Percentiles rank a stretch among this genome's conserved stretches.
Evolutionary conservation across 2,329 filamentous ascomycete genomes (phyloP).

Genomic region (Dothistroma pini): DNA sequence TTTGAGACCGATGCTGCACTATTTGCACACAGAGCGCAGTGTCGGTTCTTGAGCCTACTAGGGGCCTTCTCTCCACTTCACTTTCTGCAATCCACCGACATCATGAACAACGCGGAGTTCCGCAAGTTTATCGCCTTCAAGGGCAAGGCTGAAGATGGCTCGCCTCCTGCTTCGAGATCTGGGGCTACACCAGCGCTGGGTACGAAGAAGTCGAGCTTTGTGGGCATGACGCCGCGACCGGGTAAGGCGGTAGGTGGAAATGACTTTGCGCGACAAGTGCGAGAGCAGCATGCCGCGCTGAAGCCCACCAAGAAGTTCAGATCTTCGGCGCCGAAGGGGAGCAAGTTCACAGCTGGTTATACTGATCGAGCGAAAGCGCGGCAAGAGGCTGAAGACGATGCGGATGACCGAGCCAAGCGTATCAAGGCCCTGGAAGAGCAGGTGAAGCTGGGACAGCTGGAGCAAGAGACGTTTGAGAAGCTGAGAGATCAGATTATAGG

Average conservation of each 20-base stretch:
- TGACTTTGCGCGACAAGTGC: constrained; percentile 81
- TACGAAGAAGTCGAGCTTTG: constrained; percentile 41
- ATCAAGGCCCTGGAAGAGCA: constrained; percentile 77
- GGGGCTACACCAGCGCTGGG: constrained; percentile 24
- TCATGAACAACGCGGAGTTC: constrained; percentile 96
- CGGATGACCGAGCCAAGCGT: constrained; percentile 58
- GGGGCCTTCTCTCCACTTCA: constrained; percentile 1
- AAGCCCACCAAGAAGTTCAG: constrained; percentile 66
- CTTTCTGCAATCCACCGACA: constrained; percentile 1
- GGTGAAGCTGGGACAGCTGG: constrained; percentile 79
- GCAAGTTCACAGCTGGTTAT: constrained; percentile 75
- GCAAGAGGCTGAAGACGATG: constrained; percentile 47
- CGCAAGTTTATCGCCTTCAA: constrained; percentile 67
- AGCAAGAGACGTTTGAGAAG: constrained; percentile 71
- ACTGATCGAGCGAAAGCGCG: constrained; percentile 72
- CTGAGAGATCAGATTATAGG: constrained; percentile 73
- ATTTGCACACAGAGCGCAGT: not conserved
- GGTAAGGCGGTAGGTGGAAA: constrained; percentile 52
- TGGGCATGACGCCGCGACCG: constrained; percentile 88
- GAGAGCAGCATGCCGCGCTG: constrained; percentile 59
- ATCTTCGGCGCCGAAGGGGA: constrained; percentile 74
- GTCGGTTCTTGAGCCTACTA: not conserved
- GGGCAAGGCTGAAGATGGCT: constrained; percentile 36
- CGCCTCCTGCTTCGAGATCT: constrained; percentile 32
- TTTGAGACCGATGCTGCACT: not conserved